Percentiles rank a stretch among this genome's conserved stretches.
Conservation (phyloP, 371 early-diverging fungal species). For the Funneliformis caledonium region DNA sequence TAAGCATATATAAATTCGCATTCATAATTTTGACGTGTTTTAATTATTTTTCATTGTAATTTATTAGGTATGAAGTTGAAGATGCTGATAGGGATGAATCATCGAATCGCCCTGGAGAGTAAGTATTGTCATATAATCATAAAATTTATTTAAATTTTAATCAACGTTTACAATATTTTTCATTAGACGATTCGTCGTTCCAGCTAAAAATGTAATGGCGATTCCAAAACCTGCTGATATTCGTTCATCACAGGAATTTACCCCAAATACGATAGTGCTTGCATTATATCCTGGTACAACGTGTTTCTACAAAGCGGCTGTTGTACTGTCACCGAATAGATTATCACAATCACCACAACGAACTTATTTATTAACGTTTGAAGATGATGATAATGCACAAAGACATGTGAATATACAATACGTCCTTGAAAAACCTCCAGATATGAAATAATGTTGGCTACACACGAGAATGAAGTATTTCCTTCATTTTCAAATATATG, state of each 20-base stretch:
- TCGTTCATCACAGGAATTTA: slow-evolving; percentile 56
- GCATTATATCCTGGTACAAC: slow-evolving; percentile 87
- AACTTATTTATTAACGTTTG: slow-evolving; percentile 33
- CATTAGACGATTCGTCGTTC: slow-evolving; percentile 63
- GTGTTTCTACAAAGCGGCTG: slow-evolving; percentile 83
- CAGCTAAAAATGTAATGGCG: slow-evolving; percentile 65
- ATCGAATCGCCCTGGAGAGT: slow-evolving; percentile 55
- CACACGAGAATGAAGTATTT: too few species aligned
- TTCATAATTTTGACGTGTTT: too few species aligned
- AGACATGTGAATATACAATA: slow-evolving; percentile 14
- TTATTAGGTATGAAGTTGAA: slow-evolving; percentile 66
- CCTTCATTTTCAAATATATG: too few species aligned
- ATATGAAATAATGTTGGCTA: neutral
- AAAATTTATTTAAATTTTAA: neutral
- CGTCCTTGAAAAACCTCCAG: slow-evolving; percentile 7
- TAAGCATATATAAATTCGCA: slow-evolving; percentile 41
- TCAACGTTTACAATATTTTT: neutral
- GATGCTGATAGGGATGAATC: slow-evolving; percentile 77
- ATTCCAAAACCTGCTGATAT: slow-evolving; percentile 59
- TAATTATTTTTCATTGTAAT: neutral
- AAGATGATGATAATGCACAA: slow-evolving; percentile 33
- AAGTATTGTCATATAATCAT: slow-evolving; percentile 5
- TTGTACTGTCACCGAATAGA: slow-evolving; percentile 72
- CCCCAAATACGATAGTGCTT: slow-evolving; percentile 69
- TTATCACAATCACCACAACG: slow-evolving; percentile 46